Evolutionary conservation across 164 flowering plant genomes (phyloP).

Genomic region (Magnolia kwangsiensis): DNA sequence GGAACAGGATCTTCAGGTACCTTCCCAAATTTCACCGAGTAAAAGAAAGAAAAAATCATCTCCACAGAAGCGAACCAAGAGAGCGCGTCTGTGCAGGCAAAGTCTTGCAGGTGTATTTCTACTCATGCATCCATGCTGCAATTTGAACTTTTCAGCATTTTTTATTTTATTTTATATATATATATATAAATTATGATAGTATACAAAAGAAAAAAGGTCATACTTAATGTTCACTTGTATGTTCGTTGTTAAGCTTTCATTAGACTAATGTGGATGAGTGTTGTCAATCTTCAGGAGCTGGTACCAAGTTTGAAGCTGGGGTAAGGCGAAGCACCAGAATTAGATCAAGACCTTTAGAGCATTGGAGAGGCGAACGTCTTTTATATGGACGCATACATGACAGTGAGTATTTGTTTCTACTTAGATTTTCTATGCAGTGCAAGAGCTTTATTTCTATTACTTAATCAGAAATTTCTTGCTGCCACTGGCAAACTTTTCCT

Average conservation of each 20-base stretch:
- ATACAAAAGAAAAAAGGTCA: not conserved
- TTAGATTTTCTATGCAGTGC: not conserved
- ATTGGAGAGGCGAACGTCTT: conserved; percentile 82
- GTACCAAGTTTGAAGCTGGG: conserved; percentile 51
- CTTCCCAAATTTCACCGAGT: conserved; percentile 3
- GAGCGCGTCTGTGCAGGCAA: conserved; percentile 22
- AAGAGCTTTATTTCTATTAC: not conserved
- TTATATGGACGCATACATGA: conserved; percentile 64
- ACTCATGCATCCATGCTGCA: conserved; percentile 2
- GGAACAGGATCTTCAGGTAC: conserved; percentile 9
- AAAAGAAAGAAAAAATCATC: not conserved
- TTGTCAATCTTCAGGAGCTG: conserved; percentile 41
- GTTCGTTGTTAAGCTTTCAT: not conserved
- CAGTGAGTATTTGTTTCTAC: conserved; percentile 42
- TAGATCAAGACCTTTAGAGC: conserved; percentile 63
- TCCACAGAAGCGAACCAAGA: not conserved
- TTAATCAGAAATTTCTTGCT: not conserved
- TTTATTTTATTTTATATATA: no score
- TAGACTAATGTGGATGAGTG: not conserved
- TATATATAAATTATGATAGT: no score
- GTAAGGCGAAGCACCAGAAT: conserved; percentile 72
- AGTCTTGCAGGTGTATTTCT: conserved; percentile 54
- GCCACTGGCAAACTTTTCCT: not conserved
- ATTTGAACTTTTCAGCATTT: not conserved
- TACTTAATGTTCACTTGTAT: no score